Percentiles rank a stretch among this genome's conserved stretches.
Evolutionary conservation across 495 filamentous ascomycete genomes (phyloP).

Genomic region (Aspergillus steynii): DNA sequence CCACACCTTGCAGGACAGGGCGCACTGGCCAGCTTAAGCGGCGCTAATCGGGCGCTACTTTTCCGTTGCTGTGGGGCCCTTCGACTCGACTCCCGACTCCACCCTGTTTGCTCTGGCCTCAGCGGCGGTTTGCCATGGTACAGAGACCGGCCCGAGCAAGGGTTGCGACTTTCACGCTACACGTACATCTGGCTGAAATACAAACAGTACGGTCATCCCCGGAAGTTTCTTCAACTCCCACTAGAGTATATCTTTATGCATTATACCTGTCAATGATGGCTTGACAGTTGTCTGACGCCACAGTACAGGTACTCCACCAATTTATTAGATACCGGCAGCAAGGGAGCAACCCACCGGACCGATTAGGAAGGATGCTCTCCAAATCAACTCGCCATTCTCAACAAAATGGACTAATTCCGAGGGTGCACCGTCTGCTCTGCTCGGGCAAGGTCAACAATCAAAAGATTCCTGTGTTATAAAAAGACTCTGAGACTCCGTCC

Average conservation of each 20-base stretch:
- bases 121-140: no score
- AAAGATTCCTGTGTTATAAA: background rate
- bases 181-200: background rate
- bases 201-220: background rate
- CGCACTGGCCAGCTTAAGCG: slow-evolving; percentile 7
- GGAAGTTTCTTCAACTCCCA: background rate
- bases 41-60: slow-evolving; percentile 14
- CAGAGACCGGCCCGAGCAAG: background rate
- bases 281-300: slow-evolving; percentile 12
- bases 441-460: background rate
- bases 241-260: background rate
- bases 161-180: background rate
- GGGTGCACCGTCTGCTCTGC: no score
- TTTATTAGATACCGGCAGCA: slow-evolving; percentile 2
- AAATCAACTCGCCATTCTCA: no score
- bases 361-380: background rate
- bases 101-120: no score
- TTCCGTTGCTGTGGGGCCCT: background rate
- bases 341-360: background rate
- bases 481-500: slow-evolving; percentile 1
- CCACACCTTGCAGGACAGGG: slow-evolving; percentile 8
- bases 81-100: no score
- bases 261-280: slow-evolving; percentile 5
- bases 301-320: slow-evolving; percentile 3
- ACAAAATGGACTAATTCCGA: no score